Evolutionary conservation across 2,329 filamentous ascomycete genomes (phyloP).

Genomic region (Hymenoscyphus fraxineus): DNA sequence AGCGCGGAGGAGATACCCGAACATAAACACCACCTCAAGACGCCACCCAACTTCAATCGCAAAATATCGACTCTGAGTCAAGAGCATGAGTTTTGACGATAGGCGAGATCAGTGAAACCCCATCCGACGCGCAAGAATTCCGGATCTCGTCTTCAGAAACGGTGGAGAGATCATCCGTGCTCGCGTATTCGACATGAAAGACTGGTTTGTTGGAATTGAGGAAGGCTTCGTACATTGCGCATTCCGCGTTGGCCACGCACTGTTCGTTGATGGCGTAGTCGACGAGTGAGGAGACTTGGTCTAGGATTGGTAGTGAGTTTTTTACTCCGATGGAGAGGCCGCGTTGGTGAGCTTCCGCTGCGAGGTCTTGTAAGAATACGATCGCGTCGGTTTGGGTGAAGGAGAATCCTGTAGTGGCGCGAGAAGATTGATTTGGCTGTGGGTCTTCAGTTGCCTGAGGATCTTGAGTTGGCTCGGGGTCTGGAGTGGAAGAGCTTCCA

Average conservation of each 20-base stretch:
- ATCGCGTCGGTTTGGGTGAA: neutral
- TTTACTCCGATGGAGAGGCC: constrained; percentile 64
- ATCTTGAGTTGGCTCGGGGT: too few relatives aligned
- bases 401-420: constrained; percentile 36
- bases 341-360: constrained; percentile 44
- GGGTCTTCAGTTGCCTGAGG: too few relatives aligned
- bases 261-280: constrained; percentile 69
- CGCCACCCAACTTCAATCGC: neutral
- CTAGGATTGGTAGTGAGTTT: constrained; percentile 60
- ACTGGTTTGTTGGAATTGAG: constrained; percentile 60
- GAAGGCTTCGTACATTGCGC: constrained; percentile 53
- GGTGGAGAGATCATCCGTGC: neutral
- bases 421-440: too few relatives aligned
- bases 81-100: neutral
- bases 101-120: neutral
- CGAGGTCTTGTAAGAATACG: neutral
- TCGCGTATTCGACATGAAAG: constrained; percentile 65
- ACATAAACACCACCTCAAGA: neutral
- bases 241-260: constrained; percentile 59
- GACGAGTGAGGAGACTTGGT: constrained; percentile 44
- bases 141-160: neutral
- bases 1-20: neutral
- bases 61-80: neutral
- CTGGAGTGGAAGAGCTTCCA: too few relatives aligned
- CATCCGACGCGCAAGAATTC: neutral